Evolutionary conservation across 2,329 filamentous ascomycete species (phyloP).

Genomic region (Diaporthe humulicola): DNA sequence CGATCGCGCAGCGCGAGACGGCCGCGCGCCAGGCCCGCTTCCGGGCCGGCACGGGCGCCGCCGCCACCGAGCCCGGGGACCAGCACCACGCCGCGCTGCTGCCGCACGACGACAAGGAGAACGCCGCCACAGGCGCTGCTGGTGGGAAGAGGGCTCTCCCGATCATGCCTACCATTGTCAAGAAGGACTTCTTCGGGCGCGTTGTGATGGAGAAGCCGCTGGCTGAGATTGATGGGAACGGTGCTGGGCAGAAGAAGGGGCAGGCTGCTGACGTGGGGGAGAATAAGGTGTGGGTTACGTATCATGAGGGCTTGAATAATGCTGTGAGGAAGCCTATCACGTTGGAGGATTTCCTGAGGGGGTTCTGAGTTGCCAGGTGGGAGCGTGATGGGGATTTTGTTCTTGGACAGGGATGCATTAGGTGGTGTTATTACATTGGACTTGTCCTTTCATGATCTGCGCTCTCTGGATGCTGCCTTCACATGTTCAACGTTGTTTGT

Average conservation of each 20-base stretch:
- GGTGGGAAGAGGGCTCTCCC: conserved; percentile 45
- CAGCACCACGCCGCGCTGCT: background rate
- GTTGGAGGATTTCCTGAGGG: conserved; percentile 81
- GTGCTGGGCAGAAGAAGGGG: conserved; percentile 39
- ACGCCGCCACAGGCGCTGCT: conserved; percentile 43
- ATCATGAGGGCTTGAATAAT: conserved; percentile 91
- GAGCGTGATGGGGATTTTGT: background rate
- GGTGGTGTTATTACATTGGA: background rate
- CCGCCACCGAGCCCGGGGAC: conserved; percentile 26
- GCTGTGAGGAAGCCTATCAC: conserved; percentile 91
- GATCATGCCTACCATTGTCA: conserved; percentile 36
- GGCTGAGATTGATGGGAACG: conserved; percentile 57
- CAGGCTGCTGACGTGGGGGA: conserved; percentile 58
- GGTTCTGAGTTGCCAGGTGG: conserved; percentile 59
- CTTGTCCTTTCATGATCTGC: background rate
- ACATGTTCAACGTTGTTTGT: background rate
- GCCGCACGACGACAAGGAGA: conserved; percentile 54
- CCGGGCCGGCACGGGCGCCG: conserved; percentile 60
- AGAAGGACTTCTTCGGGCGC: conserved; percentile 49
- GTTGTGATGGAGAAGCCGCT: conserved; percentile 68
- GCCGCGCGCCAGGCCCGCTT: conserved; percentile 76
- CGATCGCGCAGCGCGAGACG: conserved; percentile 75
- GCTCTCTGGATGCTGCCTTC: background rate
- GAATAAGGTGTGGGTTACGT: conserved; percentile 85
- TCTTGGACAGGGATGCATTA: background rate